Evolutionary conservation across 371 early-diverging fungal species (phyloP).

Genomic region (Batkoa obscura): DNA sequence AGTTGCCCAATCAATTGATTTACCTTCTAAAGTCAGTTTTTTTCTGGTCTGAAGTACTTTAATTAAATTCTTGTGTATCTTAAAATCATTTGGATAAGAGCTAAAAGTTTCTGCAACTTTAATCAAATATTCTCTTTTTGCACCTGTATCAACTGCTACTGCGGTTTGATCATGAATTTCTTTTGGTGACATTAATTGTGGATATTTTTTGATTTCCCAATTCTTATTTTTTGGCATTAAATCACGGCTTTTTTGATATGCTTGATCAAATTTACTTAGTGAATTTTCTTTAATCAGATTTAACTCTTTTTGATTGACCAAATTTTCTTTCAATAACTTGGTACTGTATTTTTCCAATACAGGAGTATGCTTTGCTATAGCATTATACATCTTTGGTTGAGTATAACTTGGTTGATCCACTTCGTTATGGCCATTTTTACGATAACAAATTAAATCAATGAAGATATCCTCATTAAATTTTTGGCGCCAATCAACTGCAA

Average conservation of each 20-base stretch:
- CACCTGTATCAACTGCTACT: slow-evolving; percentile 26
- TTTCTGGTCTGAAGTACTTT: slow-evolving; percentile 76
- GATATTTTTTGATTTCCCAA: background rate
- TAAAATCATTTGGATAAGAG: slow-evolving; percentile 33
- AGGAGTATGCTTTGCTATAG: slow-evolving; percentile 59
- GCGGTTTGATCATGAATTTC: background rate
- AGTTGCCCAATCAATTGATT: slow-evolving; percentile 85
- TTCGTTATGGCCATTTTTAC: slow-evolving; percentile 95
- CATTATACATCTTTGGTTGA: slow-evolving; percentile 89
- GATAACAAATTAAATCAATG: slow-evolving; percentile 79
- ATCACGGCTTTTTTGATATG: slow-evolving; percentile 28
- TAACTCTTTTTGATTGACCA: slow-evolving; percentile 19
- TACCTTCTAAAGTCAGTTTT: slow-evolving; percentile 41
- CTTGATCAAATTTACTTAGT: slow-evolving; percentile 29
- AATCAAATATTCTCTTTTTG: slow-evolving; percentile 26
- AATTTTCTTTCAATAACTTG: slow-evolving; percentile 19
- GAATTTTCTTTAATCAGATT: slow-evolving; percentile 30
- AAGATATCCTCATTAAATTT: slow-evolving; percentile 83
- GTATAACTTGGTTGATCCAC: slow-evolving; percentile 94
- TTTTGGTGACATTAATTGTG: background rate
- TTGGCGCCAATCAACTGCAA: slow-evolving; percentile 80
- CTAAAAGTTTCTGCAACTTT: slow-evolving; percentile 58
- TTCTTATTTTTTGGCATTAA: slow-evolving; percentile 25
- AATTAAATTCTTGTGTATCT: slow-evolving; percentile 57
- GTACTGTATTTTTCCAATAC: slow-evolving; percentile 69